A percentile compares a stretch with the other conserved stretches of the same genome.
Conservation (phyloP, 306 rosid genomes). For the Neltuma alba region DNA sequence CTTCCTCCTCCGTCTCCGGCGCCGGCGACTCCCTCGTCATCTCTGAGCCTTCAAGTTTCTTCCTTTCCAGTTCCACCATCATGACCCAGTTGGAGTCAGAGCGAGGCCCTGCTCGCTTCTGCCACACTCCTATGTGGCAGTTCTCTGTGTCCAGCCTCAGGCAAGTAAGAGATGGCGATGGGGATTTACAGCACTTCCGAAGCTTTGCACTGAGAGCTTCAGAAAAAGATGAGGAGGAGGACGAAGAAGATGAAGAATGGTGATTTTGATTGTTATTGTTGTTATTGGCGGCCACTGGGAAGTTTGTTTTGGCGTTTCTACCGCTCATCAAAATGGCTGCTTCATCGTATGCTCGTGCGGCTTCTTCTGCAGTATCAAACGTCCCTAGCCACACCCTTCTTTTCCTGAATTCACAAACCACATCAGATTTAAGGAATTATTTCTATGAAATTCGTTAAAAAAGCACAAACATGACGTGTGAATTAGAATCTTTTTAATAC, state of each 20-base stretch:
- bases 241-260: constrained; percentile 29
- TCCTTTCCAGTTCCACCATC: constrained; percentile 70
- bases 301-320: constrained; percentile 83
- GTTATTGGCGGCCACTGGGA: constrained; percentile 45
- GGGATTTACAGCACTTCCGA: constrained; percentile 66
- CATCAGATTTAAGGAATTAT: background rate
- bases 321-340: constrained; percentile 90
- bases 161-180: constrained; percentile 84
- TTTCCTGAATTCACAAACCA: constrained; percentile 58
- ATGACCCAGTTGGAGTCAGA: constrained; percentile 80
- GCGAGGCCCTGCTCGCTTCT: constrained; percentile 62
- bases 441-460: background rate
- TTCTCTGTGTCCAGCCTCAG: constrained; percentile 78
- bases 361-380: constrained; percentile 83
- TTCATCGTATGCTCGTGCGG: constrained; percentile 89
- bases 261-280: constrained; percentile 13
- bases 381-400: constrained; percentile 98
- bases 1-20: background rate
- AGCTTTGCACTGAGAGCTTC: constrained; percentile 64
- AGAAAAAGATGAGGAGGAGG: constrained; percentile 47
- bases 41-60: constrained; percentile 18
- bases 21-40: background rate
- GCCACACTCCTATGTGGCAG: constrained; percentile 86
- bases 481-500: background rate
- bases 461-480: background rate